Evolutionary conservation across 2,329 filamentous ascomycete species (phyloP).

Genomic region (Penicillium sp.): DNA sequence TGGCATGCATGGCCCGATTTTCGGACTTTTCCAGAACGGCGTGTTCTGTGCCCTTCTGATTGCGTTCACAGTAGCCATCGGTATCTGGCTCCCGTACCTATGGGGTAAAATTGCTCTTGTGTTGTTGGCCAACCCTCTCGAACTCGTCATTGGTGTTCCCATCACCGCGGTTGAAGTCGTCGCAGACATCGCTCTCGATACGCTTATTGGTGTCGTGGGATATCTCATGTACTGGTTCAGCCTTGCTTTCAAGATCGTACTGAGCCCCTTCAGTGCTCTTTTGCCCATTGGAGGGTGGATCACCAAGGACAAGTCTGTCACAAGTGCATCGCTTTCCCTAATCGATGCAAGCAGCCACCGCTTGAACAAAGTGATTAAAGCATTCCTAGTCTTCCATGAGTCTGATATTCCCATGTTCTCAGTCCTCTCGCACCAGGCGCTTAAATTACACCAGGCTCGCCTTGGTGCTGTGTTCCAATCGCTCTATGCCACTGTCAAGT

Average conservation of each 20-base stretch:
- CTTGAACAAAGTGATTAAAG: constrained; percentile 39
- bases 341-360: constrained; percentile 44
- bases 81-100: constrained; percentile 89
- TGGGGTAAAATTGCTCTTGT: constrained; percentile 82
- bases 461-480: constrained; percentile 46
- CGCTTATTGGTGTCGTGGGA: constrained; percentile 65
- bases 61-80: constrained; percentile 77
- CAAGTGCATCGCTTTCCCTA: constrained; percentile 43
- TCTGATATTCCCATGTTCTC: constrained; percentile 75
- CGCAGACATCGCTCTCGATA: constrained; percentile 78
- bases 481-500: constrained; percentile 43
- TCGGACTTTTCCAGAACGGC: constrained; percentile 88
- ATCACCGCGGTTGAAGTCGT: constrained; percentile 69
- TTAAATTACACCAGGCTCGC: constrained; percentile 60
- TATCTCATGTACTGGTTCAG: constrained; percentile 45
- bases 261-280: constrained; percentile 37
- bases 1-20: constrained; percentile 90
- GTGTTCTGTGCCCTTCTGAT: constrained; percentile 92
- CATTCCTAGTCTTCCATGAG: constrained; percentile 46
- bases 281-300: constrained; percentile 39
- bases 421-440: constrained; percentile 69
- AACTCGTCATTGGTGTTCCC: constrained; percentile 65
- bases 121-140: constrained; percentile 73
- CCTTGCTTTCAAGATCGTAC: constrained; percentile 33
- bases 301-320: constrained; percentile 38